Evolutionary conservation across 2,329 filamentous ascomycete genomes (phyloP), one percentile per base, ranked within the genome.

Genomic region (Stagonosporopsis cucurbitacearum): DNA sequence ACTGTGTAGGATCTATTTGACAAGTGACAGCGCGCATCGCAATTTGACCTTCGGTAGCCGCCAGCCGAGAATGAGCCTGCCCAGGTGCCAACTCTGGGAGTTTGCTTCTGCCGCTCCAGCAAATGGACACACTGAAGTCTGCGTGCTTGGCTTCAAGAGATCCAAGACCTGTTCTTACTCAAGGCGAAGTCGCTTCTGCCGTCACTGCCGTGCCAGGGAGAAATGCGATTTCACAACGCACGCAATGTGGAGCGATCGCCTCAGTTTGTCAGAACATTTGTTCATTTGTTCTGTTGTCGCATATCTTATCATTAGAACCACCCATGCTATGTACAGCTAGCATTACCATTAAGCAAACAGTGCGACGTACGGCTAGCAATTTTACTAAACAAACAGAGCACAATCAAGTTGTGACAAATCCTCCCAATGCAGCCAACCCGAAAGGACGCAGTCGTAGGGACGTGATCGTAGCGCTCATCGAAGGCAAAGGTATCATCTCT

Each of bases 401-500:
- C 49, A 35, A 52, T 37, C 44, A 45, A 40, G 44, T 52, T 49
- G 33, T 45, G 23, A 49, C 5, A 23, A 36, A 11, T 57, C 44
- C 39, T 49, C 44, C 39, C 49, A 52, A 22, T 45, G 37, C 53
- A 51, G 39, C 45, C 51, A 35, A 46, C 45, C 25, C 15, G 51
- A 12, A 32, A 55, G 53, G 57, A 49, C 57, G 57, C 65, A 59
- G 50, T 60, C 59, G 39, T 61, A 55, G 57, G 48, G 61, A 55
- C 46, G 47, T 65, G 55, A 67, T 65, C 66, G 61, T 69, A 62
- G 66, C 60, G 64, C 64, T 63, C 66, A 69, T 58, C 58, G 65
- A 69, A 68, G 65, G 63, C 64, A 63, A 44, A 54, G 61, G 63
- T 64, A 64, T 66, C 63, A 60, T 66, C 57, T 62, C 60, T 66